Percentiles rank a stretch among this genome's conserved stretches.
Conservation (phyloP, 108 stramenopile species). For the Nannochloropsis oceanica region DNA sequence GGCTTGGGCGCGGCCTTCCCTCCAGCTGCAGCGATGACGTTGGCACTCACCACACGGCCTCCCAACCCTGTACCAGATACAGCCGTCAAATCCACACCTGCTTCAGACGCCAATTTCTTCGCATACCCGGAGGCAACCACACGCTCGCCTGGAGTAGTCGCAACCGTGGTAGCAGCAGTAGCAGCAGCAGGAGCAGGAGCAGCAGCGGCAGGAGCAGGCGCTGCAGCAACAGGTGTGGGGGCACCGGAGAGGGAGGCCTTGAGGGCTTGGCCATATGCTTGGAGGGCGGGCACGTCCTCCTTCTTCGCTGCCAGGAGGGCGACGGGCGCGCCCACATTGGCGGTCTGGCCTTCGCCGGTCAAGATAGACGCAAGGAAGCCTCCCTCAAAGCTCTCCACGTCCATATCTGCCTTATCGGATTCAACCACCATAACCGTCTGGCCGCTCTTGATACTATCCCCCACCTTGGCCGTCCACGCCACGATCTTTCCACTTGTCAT, state of each 20-base stretch:
- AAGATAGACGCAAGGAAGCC: constrained; percentile 85
- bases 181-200: constrained; percentile 34
- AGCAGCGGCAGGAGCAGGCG: constrained; percentile 43
- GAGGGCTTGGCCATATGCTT: constrained; percentile 35
- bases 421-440: constrained; percentile 93
- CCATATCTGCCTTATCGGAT: constrained; percentile 97
- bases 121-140: constrained; percentile 28
- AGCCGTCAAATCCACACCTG: constrained; percentile 51
- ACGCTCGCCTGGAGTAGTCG: not conserved
- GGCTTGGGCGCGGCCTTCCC: not conserved
- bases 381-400: constrained; percentile 80
- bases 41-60: constrained; percentile 61
- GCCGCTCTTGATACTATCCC: constrained; percentile 70
- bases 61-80: constrained; percentile 77
- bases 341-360: constrained; percentile 69
- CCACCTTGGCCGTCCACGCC: constrained; percentile 78
- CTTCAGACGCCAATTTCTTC: constrained; percentile 11
- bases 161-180: constrained; percentile 4
- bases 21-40: constrained; percentile 7
- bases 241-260: not conserved
- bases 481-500: constrained; percentile 92
- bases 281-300: constrained; percentile 55
- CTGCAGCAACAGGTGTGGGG: not conserved
- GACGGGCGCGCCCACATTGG: constrained; percentile 73
- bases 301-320: constrained; percentile 67